These are phyloP conservation scores for Camellia japonica DNA, from an alignment of 148 eudicot species.

Conservation along the genomic window DNA sequence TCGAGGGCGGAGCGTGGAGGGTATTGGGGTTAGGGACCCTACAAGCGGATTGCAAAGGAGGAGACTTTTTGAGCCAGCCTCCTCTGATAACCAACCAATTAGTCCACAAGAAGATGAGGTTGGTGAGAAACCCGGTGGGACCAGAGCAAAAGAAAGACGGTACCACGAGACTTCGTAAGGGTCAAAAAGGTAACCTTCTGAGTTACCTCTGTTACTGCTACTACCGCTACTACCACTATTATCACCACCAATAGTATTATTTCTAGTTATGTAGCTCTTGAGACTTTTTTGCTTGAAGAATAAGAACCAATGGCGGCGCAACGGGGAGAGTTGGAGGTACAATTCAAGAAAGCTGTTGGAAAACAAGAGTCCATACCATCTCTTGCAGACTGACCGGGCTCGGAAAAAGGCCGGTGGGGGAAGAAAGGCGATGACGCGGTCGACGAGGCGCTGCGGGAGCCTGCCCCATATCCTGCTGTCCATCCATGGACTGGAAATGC, in stretches of 20 bases:
- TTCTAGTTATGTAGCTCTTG: constrained; percentile 32
- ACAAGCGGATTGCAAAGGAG: constrained; percentile 71
- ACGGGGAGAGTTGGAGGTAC: constrained; percentile 59
- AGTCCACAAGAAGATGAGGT: constrained; percentile 75
- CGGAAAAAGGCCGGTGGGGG: constrained; percentile 85
- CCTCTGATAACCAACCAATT: constrained; percentile 66
- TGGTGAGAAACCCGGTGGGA: constrained; percentile 75
- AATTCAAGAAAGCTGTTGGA: constrained; percentile 68
- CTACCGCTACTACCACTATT: background rate
- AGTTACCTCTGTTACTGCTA: background rate
- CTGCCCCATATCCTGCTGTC: constrained; percentile 84
- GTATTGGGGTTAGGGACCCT: constrained; percentile 58
- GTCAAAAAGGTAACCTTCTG: constrained; percentile 62
- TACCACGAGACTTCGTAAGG: constrained; percentile 68
- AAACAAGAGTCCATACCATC: constrained; percentile 79
- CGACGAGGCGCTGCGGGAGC: constrained; percentile 60
- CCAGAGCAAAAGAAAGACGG: constrained; percentile 45
- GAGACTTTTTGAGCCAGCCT: constrained; percentile 63
- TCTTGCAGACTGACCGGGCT: constrained; percentile 77
- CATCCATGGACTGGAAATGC: constrained; percentile 51
- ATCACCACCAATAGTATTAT: constrained; percentile 10
- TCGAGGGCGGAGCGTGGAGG: constrained; percentile 60
- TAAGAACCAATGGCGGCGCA: constrained; percentile 57
- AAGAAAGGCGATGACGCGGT: constrained; percentile 72
- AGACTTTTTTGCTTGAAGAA: constrained; percentile 65